Evolutionary conservation across 768 basidiomycete genomes (phyloP).

Genomic region (Mycena vulgaris): DNA sequence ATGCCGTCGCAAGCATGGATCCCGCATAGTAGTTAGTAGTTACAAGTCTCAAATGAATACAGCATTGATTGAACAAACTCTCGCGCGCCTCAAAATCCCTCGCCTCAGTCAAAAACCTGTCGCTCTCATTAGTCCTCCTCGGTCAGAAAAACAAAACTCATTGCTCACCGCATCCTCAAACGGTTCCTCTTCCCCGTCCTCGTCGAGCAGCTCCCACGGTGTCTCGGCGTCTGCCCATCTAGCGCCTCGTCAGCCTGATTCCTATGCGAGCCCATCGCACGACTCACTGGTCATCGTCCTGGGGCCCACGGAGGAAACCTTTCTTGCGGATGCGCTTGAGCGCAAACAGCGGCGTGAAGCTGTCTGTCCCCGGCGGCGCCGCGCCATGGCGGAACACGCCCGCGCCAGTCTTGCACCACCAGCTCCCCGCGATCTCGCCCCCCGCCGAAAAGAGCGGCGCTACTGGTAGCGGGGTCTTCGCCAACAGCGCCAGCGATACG

Average conservation of each 20-base stretch:
- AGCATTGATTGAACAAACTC: too few relatives aligned
- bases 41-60: too few relatives aligned
- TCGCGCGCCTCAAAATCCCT: too few relatives aligned
- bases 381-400: conserved; percentile 23
- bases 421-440: conserved; percentile 1
- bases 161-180: too few relatives aligned
- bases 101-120: too few relatives aligned
- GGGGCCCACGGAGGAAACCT: neutral
- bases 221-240: neutral
- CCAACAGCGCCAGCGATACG: conserved; percentile 12
- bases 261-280: neutral
- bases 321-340: conserved; percentile 2
- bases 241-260: too few relatives aligned
- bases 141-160: too few relatives aligned
- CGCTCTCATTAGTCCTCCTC: too few relatives aligned
- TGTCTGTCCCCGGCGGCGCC: neutral
- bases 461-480: neutral
- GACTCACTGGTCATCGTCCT: conserved; percentile 8
- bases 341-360: conserved; percentile 24
- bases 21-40: too few relatives aligned
- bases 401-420: conserved; percentile 14
- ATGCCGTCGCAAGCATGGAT: too few relatives aligned
- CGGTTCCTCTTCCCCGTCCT: neutral
- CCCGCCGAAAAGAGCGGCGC: conserved; percentile 19
- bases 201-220: neutral